These are phyloP conservation scores for Pseudogymnoascus sp. DNA, from an alignment of 2,329 filamentous ascomycete species.

Conservation along the genomic window DNA sequence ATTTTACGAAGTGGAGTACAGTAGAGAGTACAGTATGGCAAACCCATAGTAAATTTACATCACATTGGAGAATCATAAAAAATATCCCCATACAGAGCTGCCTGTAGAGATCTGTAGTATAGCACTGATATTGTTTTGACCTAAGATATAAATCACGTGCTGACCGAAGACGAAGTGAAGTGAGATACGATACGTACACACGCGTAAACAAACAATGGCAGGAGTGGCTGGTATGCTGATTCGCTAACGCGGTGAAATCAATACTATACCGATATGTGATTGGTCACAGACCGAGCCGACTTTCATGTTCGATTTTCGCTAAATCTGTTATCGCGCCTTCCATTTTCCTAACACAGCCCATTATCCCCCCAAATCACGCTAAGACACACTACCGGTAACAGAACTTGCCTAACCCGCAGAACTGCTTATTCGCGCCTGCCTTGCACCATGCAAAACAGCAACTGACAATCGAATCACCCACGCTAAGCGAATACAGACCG, in stretches of 20 bases:
- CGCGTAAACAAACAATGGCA: not conserved
- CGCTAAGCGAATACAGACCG: constrained; percentile 9
- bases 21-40: not conserved
- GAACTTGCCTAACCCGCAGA: not conserved
- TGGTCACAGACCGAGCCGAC: not conserved
- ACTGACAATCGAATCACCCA: constrained; percentile 11
- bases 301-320: not conserved
- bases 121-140: not conserved
- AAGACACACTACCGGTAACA: not conserved
- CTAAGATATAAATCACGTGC: not conserved
- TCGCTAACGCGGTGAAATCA: not conserved
- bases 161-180: not conserved
- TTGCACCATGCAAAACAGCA: constrained; percentile 7
- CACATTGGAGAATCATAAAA: not conserved
- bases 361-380: constrained; percentile 7
- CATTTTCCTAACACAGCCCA: not conserved
- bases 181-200: not conserved
- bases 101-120: not conserved
- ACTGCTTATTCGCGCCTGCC: not conserved
- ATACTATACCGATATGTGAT: not conserved
- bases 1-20: not conserved
- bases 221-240: not conserved
- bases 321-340: not conserved
- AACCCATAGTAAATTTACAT: not conserved
- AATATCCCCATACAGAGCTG: not conserved